Evolutionary conservation across 805 yeast genomes (phyloP), one percentile per base, ranked within the genome.

Genomic region (Wickerhamomyces alni): DNA sequence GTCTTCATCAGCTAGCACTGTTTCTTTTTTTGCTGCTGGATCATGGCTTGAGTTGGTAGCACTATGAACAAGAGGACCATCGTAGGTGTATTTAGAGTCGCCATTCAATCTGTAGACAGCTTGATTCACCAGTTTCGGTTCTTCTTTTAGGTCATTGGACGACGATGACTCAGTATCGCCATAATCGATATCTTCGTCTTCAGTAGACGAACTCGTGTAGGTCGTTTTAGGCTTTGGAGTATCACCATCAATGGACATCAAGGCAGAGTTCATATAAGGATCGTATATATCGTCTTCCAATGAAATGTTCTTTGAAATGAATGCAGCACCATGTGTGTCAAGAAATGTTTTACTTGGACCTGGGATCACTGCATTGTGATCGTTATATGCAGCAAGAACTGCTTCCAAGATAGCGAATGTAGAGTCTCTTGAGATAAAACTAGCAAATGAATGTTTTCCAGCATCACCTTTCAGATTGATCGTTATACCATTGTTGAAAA

Each of bases 401-500:
- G 46, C 46, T 16, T 47, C 46, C 8, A 93, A 67, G 41, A 87
- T 72, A 33, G 80, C 82, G 48, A 75, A 75, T 0, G 95, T 82
- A 8, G 79, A 61, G 57, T 91, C 96, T 41, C 97, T 72, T 2
- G 91, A 76, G 7, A 87, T 66, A 54, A 91, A 88, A 40, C 95
- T 86, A 12, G 96, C 96, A 67, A 91, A 89, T 16, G 77, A 77
- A 51, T 87, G 85, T 45, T 75, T 77, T 7, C 45, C 42, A 71
- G 70, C 55, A 67, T 70, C 54, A 55, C 50, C 32, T 12, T 44
- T 52, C n/a, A 50, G 35, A 9, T 37, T 33, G 1, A 55, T 35
- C 4, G 53, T 74, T 30, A 91, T 87, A 3, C 95, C 97, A 57
- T 91, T 91, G 17, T 95, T 95, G 54, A 91, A 87, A 18, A 91